A percentile compares a stretch with the other conserved stretches of the same genome.
These are phyloP conservation scores for Penicillium turbatum DNA, from an alignment of 495 filamentous ascomycete species.

Conservation along the genomic window DNA sequence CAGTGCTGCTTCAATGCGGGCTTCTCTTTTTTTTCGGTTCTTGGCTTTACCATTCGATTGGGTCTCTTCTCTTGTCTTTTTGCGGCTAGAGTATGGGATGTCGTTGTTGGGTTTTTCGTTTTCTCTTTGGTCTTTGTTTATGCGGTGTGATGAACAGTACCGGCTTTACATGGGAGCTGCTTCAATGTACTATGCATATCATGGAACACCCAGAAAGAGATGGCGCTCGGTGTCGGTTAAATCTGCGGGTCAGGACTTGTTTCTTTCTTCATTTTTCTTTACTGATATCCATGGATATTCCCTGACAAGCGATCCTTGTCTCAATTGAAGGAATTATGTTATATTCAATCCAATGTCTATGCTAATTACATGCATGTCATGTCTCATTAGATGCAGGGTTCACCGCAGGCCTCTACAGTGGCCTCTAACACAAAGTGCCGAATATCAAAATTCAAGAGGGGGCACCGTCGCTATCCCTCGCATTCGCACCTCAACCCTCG, in stretches of 20 bases:
- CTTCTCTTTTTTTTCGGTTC: constrained; percentile 7
- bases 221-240: constrained; percentile 16
- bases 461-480: neutral
- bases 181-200: constrained; percentile 1
- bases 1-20: constrained; percentile 16
- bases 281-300: too few relatives aligned
- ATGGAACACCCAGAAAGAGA: constrained; percentile 4
- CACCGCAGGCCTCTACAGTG: neutral
- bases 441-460: neutral
- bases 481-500: constrained; percentile 3
- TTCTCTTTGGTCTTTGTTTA: constrained; percentile 3
- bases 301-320: neutral
- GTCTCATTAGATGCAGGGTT: constrained; percentile 19
- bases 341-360: constrained; percentile 14
- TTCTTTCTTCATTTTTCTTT: neutral
- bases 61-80: constrained; percentile 9
- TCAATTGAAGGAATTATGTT: constrained; percentile 3
- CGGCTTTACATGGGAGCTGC: neutral
- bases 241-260: neutral
- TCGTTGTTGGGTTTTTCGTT: too few relatives aligned
- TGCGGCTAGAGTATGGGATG: too few relatives aligned
- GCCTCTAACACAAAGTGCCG: neutral
- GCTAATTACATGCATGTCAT: constrained; percentile 21
- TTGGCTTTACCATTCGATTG: constrained; percentile 7
- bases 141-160: too few relatives aligned